Evolutionary conservation across 345 rosid species (phyloP).

Genomic region (Citrus inodora): DNA sequence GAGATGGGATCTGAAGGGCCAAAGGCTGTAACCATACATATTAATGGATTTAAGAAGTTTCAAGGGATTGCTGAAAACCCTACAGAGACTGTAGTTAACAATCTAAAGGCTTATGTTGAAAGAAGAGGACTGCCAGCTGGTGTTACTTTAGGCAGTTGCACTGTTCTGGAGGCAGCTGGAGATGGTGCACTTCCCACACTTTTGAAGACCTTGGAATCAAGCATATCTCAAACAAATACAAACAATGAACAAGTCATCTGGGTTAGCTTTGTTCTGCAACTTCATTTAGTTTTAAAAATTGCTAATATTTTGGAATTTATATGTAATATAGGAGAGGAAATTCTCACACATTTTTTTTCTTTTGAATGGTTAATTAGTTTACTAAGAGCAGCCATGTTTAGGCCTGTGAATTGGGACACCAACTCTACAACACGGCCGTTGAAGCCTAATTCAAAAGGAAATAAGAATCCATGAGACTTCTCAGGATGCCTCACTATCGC

Average conservation of each 20-base stretch:
- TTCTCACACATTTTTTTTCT: background rate
- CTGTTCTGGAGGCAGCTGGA: constrained; percentile 75
- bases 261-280: constrained; percentile 40
- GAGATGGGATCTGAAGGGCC: constrained; percentile 81
- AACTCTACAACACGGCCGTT: background rate
- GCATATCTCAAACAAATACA: constrained; percentile 28
- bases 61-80: constrained; percentile 74
- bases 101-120: constrained; percentile 46
- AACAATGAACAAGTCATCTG: constrained; percentile 52
- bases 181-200: constrained; percentile 59
- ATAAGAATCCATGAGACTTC: background rate
- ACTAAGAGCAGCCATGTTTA: background rate
- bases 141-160: constrained; percentile 62
- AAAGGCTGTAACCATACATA: constrained; percentile 52
- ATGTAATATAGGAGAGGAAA: background rate
- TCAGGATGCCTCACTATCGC: background rate
- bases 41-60: constrained; percentile 83
- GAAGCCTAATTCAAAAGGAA: background rate
- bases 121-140: constrained; percentile 61
- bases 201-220: constrained; percentile 53
- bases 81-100: constrained; percentile 63
- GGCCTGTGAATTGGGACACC: background rate
- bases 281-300: background rate
- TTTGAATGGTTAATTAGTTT: background rate
- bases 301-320: background rate